These are phyloP conservation scores for Bryoerythrophyllum caledonicum DNA, from an alignment of 225 moss, liverwort and hornwort genomes.

Conservation along the genomic window DNA sequence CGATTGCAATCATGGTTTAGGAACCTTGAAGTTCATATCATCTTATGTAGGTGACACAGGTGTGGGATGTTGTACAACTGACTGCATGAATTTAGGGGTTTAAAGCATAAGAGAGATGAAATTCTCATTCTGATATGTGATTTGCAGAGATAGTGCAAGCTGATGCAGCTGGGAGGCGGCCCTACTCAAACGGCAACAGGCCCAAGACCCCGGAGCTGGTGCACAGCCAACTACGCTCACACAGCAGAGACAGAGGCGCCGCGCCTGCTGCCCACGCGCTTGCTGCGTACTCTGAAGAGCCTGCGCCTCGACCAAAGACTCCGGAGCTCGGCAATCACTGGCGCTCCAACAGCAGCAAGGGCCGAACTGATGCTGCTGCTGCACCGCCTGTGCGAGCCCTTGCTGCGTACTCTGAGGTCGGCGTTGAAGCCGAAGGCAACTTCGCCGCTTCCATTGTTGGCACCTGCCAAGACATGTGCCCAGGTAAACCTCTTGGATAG, in stretches of 20 bases:
- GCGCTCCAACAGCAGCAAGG: constrained; percentile 20
- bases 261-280: constrained; percentile 25
- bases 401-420: constrained; percentile 52
- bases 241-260: constrained; percentile 22
- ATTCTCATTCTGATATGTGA: neutral
- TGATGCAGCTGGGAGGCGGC: constrained; percentile 41
- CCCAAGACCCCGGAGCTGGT: constrained; percentile 25
- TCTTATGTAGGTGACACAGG: neutral
- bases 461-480: constrained; percentile 95
- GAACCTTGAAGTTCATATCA: neutral
- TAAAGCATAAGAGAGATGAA: constrained; percentile 1
- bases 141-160: constrained; percentile 42
- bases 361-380: constrained; percentile 1
- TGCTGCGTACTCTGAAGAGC: constrained; percentile 27
- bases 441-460: constrained; percentile 69
- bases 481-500: constrained; percentile 46
- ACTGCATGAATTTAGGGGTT: neutral
- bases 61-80: constrained; percentile 3
- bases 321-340: constrained; percentile 29
- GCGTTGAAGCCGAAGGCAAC: constrained; percentile 45
- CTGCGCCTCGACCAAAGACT: constrained; percentile 23
- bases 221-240: constrained; percentile 9
- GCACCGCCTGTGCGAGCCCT: constrained; percentile 35
- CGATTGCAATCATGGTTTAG: neutral
- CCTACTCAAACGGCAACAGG: constrained; percentile 16